Conservation (phyloP, 305 asterid genomes). For the Petunia hybrid region DNA sequence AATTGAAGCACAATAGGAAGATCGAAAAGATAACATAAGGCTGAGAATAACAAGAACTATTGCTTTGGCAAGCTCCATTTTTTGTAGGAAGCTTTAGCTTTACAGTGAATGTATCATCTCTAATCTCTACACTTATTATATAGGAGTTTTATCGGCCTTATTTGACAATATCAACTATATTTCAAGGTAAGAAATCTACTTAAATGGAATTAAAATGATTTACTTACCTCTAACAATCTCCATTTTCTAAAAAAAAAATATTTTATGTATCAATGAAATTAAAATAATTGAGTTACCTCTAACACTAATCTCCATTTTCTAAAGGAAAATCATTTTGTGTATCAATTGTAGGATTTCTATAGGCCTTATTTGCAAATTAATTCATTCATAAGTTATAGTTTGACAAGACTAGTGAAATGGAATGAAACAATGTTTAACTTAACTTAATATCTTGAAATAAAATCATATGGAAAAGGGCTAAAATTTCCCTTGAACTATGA, state of each 20-base stretch:
- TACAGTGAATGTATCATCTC: too few relatives aligned
- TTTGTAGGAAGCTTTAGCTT: not conserved
- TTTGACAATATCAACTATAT: not conserved
- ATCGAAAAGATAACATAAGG: not conserved
- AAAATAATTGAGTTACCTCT: too few relatives aligned
- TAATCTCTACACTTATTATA: not conserved
- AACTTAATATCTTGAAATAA: too few relatives aligned
- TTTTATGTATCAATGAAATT: too few relatives aligned
- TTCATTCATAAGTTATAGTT: too few relatives aligned
- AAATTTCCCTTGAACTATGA: too few relatives aligned
- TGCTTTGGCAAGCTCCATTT: slow-evolving; percentile 2
- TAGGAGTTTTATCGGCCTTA: not conserved
- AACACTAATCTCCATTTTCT: not conserved
- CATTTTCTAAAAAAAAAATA: too few relatives aligned
- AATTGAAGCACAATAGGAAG: not conserved
- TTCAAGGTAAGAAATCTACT: not conserved
- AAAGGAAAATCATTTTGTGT: not conserved
- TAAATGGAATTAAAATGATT: not conserved
- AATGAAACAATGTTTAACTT: too few relatives aligned
- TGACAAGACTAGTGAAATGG: too few relatives aligned
- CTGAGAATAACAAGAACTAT: not conserved
- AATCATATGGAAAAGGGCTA: too few relatives aligned
- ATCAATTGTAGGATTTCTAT: too few relatives aligned
- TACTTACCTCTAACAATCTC: not conserved
- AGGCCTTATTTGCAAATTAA: too few relatives aligned